A percentile compares a stretch with the other conserved stretches of the same genome.
Conservation (phyloP, 495 filamentous ascomycete species). For the Penicillium angulare region DNA sequence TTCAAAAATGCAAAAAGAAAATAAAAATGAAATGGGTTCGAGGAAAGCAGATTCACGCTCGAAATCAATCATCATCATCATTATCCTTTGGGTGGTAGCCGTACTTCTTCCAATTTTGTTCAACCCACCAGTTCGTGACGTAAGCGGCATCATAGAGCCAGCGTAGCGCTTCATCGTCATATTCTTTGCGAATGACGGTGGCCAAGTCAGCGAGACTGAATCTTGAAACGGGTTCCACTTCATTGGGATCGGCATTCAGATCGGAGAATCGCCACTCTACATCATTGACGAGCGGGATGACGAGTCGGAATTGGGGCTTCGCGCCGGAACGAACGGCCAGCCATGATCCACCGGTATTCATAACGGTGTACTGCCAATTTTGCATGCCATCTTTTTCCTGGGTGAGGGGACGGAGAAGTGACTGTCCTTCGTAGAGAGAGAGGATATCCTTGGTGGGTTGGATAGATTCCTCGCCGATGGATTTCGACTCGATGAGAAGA, state of each 20-base stretch:
- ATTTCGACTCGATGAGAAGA: constrained; percentile 33
- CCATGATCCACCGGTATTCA: constrained; percentile 51
- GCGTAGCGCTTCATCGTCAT: constrained; percentile 35
- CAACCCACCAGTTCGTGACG: constrained; percentile 44
- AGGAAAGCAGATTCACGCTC: too few species aligned
- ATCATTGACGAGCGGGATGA: constrained; percentile 45
- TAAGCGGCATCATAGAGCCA: constrained; percentile 47
- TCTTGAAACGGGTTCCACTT: constrained; percentile 32
- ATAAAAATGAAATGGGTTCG: too few species aligned
- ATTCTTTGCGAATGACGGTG: constrained; percentile 24
- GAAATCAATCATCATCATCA: not conserved
- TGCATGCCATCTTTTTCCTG: constrained; percentile 34
- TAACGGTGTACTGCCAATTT: constrained; percentile 50
- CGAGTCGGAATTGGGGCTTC: constrained; percentile 39
- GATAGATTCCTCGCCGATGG: constrained; percentile 27
- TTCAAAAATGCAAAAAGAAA: too few species aligned
- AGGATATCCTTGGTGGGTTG: constrained; percentile 38
- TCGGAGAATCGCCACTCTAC: constrained; percentile 48
- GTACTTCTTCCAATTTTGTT: constrained; percentile 36
- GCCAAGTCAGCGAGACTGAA: constrained; percentile 38
- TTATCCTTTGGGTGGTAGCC: not conserved
- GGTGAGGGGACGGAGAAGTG: constrained; percentile 40
- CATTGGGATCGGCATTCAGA: constrained; percentile 38
- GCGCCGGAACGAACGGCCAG: constrained; percentile 44
- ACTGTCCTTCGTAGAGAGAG: constrained; percentile 49